Evolutionary conservation across 257 asterid genomes (phyloP).

Genomic region (Solanum raphanifolium): DNA sequence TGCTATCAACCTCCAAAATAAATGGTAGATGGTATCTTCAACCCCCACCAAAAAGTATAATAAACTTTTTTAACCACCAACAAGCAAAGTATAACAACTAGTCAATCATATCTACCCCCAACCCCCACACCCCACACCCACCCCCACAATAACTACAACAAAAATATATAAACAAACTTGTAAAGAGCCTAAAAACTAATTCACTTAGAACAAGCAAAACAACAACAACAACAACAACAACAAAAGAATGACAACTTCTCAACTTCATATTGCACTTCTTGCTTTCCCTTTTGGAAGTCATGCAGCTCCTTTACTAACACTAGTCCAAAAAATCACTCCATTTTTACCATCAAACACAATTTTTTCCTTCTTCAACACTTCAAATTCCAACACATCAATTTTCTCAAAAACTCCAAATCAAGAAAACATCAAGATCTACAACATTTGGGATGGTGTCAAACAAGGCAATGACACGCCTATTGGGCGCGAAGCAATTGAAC

Average conservation of each 20-base stretch:
- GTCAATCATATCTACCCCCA: background rate
- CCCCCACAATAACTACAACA: background rate
- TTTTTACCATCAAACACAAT: slow-evolving; percentile 16
- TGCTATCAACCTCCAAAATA: background rate
- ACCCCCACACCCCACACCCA: background rate
- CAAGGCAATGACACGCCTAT: slow-evolving; percentile 20
- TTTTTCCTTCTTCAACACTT: slow-evolving; percentile 50
- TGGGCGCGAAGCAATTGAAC: slow-evolving; percentile 30
- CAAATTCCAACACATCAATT: slow-evolving; percentile 22
- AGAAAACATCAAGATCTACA: slow-evolving; percentile 19
- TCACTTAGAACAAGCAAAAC: background rate
- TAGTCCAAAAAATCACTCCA: slow-evolving; percentile 39
- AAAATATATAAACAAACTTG: background rate
- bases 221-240: background rate
- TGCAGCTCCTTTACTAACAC: slow-evolving; percentile 44
- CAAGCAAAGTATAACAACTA: background rate
- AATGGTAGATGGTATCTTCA: background rate
- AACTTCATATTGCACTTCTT: slow-evolving; percentile 49
- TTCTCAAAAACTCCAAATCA: background rate
- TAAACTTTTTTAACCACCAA: background rate
- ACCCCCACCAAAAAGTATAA: background rate
- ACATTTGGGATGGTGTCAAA: slow-evolving; percentile 49
- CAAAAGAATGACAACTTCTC: background rate
- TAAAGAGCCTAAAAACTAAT: background rate
- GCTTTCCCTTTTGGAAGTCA: slow-evolving; percentile 82